Evolutionary conservation across 805 yeast genomes (phyloP).

Genomic region (Kuraishia piskuri): DNA sequence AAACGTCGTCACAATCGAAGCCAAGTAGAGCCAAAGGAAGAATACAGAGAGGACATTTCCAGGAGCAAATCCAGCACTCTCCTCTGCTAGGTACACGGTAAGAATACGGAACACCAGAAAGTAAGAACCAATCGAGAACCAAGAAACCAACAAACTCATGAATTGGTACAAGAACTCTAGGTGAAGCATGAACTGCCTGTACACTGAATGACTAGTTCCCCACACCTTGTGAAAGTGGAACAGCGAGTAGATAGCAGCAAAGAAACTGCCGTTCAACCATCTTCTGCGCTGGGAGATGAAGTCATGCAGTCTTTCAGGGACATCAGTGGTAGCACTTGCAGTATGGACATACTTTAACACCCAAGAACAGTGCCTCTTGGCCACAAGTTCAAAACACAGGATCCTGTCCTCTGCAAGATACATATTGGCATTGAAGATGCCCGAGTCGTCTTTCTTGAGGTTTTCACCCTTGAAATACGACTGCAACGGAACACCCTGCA

Average conservation of each 20-base stretch:
- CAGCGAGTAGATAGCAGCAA: conserved; percentile 85
- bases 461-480: conserved; percentile 92
- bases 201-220: conserved; percentile 64
- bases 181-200: conserved; percentile 62
- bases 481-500: conserved; percentile 81
- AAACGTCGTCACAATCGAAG: conserved; percentile 76
- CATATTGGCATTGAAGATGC: conserved; percentile 92
- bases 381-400: conserved; percentile 90
- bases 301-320: conserved; percentile 81
- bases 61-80: conserved; percentile 53
- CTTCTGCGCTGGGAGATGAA: conserved; percentile 88
- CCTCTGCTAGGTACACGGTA: conserved; percentile 65
- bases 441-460: conserved; percentile 58
- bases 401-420: conserved; percentile 96
- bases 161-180: conserved; percentile 77
- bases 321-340: conserved; percentile 93
- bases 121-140: conserved; percentile 90
- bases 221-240: conserved; percentile 71
- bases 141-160: conserved; percentile 67
- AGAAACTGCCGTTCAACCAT: conserved; percentile 95
- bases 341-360: conserved; percentile 75
- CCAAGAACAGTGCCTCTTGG: conserved; percentile 69
- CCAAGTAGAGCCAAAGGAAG: conserved; percentile 78
- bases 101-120: conserved; percentile 85
- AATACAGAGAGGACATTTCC: conserved; percentile 74